Base-by-base conservation (phyloP, 2,329 filamentous ascomycete species). In the Coleophoma eucalyptorum region DNA sequence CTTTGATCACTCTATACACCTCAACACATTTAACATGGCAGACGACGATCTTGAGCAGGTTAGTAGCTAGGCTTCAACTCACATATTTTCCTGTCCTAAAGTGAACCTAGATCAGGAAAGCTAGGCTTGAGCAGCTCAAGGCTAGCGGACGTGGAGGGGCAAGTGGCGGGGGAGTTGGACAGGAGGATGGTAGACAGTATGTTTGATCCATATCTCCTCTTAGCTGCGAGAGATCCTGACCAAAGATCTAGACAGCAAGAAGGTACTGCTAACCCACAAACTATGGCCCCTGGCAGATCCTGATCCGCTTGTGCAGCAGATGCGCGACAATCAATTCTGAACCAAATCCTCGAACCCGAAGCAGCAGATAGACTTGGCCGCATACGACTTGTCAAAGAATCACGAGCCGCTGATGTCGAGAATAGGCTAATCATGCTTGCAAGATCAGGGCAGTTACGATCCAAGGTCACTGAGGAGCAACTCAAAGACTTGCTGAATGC, bases 311-410 rank as follows among this genome's bases (percentile, higher is more conserved):
- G 20, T 19, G 16, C 33, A 74, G 79, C 81, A 57, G 89, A 93
- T 68, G 86, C 87, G 37, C 87, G 90, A 53, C 76, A 84, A 62
- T 79, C 82, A 53, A 87, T 97, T 61, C 85, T 99, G 55, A 82
- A 81, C 61, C 94, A 97, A 72, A 97, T 99, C 75, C 89, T 99
- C 55, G 86, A 92, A 63, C 94, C 94, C 59, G 90, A 93, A 65
- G 94, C 94, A 16, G 89, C 90, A 54, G 94, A 99, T 73, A 89
- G 94, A 13, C 81, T 99, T 1, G 90, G 90, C 51, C 90, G 94
- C 58, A 97, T 99, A 73, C 87, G 93, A 33, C 84, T 99, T 54
- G 94, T 99, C 66, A 97, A 97, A 73, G 90, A 92, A 68, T 86
- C 87, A 61, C 89, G 94, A 63, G 94, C 94, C 34, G 81, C 80